A percentile compares a stretch with the other conserved stretches of the same genome.
phyloP scores from a whole-genome alignment of 495 filamentous ascomycete species.

The Penicillium paxilli region DNA sequence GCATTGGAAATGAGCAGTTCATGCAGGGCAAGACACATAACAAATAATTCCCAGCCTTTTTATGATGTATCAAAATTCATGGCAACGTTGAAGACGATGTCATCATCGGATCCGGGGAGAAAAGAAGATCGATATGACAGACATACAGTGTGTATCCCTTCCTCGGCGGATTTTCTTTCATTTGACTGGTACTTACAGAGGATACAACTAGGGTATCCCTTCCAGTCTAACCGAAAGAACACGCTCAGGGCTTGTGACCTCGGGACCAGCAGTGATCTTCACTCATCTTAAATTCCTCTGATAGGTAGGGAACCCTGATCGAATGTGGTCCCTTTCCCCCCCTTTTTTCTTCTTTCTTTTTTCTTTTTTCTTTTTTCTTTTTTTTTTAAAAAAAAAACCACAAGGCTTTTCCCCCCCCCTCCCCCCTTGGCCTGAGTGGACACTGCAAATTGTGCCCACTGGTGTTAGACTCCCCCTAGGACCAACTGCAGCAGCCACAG shows the following conservation, averaged over 20 bases:
- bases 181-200: neutral
- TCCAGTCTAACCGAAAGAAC: neutral
- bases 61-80: neutral
- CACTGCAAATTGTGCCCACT: constrained; percentile 3
- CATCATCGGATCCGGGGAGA: neutral
- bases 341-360: constrained; percentile 4
- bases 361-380: neutral
- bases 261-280: constrained; percentile 11
- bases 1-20: neutral
- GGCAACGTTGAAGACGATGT: neutral
- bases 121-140: neutral
- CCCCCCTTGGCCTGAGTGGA: neutral
- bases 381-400: neutral
- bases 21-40: neutral
- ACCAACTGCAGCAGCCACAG: constrained; percentile 1
- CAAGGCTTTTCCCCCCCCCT: no score
- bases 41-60: neutral
- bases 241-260: neutral
- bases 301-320: constrained; percentile 10
- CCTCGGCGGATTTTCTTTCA: neutral
- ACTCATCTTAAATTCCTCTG: constrained; percentile 9
- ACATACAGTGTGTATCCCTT: neutral
- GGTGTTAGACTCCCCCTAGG: constrained; percentile 7
- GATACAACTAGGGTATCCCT: no score
- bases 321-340: neutral